These are phyloP conservation scores for Rhizopogon vinicolor DNA, from an alignment of 768 basidiomycete genomes.

Conservation along the genomic window DNA sequence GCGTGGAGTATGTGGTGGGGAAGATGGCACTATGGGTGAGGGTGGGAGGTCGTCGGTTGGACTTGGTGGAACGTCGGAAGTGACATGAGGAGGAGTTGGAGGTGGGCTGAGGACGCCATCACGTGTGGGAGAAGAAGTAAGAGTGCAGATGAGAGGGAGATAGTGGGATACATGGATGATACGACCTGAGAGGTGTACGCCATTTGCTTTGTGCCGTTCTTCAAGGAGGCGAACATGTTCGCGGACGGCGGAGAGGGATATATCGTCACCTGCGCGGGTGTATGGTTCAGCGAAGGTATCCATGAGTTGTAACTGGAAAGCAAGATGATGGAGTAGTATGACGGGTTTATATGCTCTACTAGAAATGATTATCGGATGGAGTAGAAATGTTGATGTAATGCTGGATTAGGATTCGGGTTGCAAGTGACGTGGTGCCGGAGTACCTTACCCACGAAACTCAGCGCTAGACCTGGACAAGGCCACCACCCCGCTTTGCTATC, in stretches of 20 bases:
- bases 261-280: constrained; percentile 57
- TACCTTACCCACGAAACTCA: too few species aligned
- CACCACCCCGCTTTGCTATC: too few species aligned
- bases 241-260: constrained; percentile 70
- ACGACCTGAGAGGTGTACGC: constrained; percentile 75
- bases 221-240: constrained; percentile 70
- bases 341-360: too few species aligned
- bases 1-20: constrained; percentile 13
- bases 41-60: constrained; percentile 15
- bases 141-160: constrained; percentile 71
- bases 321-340: neutral
- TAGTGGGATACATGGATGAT: constrained; percentile 93
- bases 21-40: constrained; percentile 12
- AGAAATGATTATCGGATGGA: too few species aligned
- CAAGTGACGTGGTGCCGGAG: too few species aligned
- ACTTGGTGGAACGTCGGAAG: constrained; percentile 41
- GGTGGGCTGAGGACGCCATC: constrained; percentile 68
- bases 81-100: constrained; percentile 64
- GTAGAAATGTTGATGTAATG: too few species aligned
- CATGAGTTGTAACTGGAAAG: constrained; percentile 31
- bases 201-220: constrained; percentile 61
- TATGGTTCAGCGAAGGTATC: constrained; percentile 74
- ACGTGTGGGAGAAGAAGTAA: constrained; percentile 30
- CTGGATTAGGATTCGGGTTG: too few species aligned
- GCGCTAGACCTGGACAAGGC: too few species aligned